Conservation (phyloP, 164 flowering plant genomes). For the Taxillus chinensis region DNA sequence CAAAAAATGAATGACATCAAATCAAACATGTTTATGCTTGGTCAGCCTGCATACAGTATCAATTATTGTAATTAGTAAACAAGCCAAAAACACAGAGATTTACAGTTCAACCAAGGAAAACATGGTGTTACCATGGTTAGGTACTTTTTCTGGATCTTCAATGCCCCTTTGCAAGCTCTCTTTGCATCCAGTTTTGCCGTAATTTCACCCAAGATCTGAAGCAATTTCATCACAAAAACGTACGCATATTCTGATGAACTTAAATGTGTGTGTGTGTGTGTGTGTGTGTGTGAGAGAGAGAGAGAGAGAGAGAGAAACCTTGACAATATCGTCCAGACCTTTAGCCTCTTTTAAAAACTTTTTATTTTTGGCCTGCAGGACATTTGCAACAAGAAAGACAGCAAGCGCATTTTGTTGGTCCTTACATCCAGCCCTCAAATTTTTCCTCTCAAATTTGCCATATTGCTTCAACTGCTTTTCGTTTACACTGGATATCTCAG, state of each 20-base stretch:
- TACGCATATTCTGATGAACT: too few relatives aligned
- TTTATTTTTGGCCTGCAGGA: conserved; percentile 73
- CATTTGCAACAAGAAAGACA: conserved; percentile 74
- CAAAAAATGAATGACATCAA: too few relatives aligned
- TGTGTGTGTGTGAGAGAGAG: conserved; percentile 2
- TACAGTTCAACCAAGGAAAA: neutral
- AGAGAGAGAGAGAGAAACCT: conserved; percentile 32
- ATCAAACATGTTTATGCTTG: too few relatives aligned
- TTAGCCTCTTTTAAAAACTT: conserved; percentile 62
- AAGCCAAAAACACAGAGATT: neutral
- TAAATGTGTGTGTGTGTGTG: too few relatives aligned
- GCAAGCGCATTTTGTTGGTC: conserved; percentile 51
- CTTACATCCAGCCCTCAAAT: conserved; percentile 34
- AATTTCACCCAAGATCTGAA: conserved; percentile 65
- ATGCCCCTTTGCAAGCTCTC: conserved; percentile 65
- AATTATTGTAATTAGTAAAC: neutral
- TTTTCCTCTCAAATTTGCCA: conserved; percentile 78
- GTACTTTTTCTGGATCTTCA: conserved; percentile 73
- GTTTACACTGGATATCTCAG: conserved; percentile 12
- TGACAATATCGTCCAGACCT: conserved; percentile 85
- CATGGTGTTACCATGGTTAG: conserved; percentile 31
- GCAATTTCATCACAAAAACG: neutral
- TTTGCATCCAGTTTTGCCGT: conserved; percentile 72
- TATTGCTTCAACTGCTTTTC: conserved; percentile 50
- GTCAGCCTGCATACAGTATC: neutral